Evolutionary conservation across 2,329 filamentous ascomycete species (phyloP).

Genomic region (Alternaria brassicae): DNA sequence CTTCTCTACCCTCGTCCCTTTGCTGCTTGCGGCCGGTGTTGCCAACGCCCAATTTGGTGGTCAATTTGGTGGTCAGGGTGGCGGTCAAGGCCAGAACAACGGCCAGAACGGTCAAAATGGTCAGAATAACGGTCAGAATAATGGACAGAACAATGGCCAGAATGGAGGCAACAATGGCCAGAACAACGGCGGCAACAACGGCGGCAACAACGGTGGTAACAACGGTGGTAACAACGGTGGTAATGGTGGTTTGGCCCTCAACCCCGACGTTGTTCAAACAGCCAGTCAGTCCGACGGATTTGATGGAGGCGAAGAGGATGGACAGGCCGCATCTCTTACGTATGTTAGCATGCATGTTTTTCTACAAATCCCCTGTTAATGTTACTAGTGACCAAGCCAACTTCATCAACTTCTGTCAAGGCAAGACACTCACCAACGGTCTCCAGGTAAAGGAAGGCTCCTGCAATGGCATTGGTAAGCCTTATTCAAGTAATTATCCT

Average conservation of each 20-base stretch:
- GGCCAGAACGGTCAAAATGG: slow-evolving; percentile 23
- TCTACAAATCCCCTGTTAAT: slow-evolving; percentile 6
- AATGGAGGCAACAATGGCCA: slow-evolving; percentile 26
- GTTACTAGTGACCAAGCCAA: slow-evolving; percentile 57
- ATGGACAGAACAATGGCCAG: slow-evolving; percentile 16
- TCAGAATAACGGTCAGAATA: slow-evolving; percentile 14
- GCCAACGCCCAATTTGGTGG: slow-evolving; percentile 43
- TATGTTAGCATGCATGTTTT: slow-evolving; percentile 32
- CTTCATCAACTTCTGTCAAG: slow-evolving; percentile 67
- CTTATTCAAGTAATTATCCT: neutral
- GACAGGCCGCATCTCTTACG: slow-evolving; percentile 57
- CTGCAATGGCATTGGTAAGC: slow-evolving; percentile 62
- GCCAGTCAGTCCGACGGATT: slow-evolving; percentile 53
- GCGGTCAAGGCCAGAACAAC: slow-evolving; percentile 15
- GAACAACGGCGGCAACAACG: slow-evolving; percentile 17
- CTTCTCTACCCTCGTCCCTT: slow-evolving; percentile 43
- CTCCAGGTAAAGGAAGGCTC: slow-evolving; percentile 59
- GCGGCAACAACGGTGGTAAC: slow-evolving; percentile 1
- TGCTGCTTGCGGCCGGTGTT: slow-evolving; percentile 47
- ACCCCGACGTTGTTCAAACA: slow-evolving; percentile 53
- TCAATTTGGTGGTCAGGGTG: neutral
- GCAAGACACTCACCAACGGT: slow-evolving; percentile 63
- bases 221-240: slow-evolving; percentile 10
- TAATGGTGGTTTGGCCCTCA: slow-evolving; percentile 38
- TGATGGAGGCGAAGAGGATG: slow-evolving; percentile 46